Percentiles rank a stretch among this genome's conserved stretches.
Evolutionary conservation across 2,329 filamentous ascomycete genomes (phyloP).

Genomic region (Fusarium sp.): DNA sequence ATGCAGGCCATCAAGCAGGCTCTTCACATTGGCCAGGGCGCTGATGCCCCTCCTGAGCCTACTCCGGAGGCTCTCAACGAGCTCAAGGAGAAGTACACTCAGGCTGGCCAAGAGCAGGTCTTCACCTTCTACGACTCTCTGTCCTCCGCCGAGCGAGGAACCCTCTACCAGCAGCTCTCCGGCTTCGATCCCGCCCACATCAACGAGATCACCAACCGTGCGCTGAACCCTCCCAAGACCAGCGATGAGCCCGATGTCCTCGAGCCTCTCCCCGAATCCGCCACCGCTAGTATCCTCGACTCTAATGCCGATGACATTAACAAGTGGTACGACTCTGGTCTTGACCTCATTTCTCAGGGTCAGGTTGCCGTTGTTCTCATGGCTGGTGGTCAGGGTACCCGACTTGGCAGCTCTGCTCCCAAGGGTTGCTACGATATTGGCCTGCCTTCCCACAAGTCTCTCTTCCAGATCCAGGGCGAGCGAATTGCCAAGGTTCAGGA

Average conservation of each 20-base stretch:
- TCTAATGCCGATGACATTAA: constrained; percentile 82
- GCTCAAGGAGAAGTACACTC: constrained; percentile 78
- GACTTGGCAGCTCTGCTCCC: constrained; percentile 91
- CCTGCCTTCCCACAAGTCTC: constrained; percentile 89
- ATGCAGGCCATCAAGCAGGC: constrained; percentile 60
- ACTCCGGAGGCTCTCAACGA: constrained; percentile 74
- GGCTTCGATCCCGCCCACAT: constrained; percentile 87
- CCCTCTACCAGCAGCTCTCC: constrained; percentile 84
- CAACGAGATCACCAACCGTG: constrained; percentile 86
- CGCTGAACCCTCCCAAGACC: constrained; percentile 80
- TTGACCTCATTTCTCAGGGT: constrained; percentile 83
- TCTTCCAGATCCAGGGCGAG: constrained; percentile 98
- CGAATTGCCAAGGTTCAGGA: constrained; percentile 88
- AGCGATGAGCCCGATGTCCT: constrained; percentile 69
- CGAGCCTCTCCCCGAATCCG: constrained; percentile 88
- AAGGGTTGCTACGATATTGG: constrained; percentile 99
- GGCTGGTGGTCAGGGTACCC: constrained; percentile 96
- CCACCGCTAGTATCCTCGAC: constrained; percentile 91
- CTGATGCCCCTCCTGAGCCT: constrained; percentile 60
- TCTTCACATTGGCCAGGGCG: constrained; percentile 52
- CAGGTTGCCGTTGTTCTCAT: constrained; percentile 91
- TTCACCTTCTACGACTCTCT: constrained; percentile 88
- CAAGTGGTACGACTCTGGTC: constrained; percentile 84
- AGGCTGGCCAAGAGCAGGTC: constrained; percentile 83
- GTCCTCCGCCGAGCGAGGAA: constrained; percentile 76